These are phyloP conservation scores for Casaregolazyma lundiana DNA, from an alignment of 1,139 yeast genomes.

Conservation along the genomic window DNA sequence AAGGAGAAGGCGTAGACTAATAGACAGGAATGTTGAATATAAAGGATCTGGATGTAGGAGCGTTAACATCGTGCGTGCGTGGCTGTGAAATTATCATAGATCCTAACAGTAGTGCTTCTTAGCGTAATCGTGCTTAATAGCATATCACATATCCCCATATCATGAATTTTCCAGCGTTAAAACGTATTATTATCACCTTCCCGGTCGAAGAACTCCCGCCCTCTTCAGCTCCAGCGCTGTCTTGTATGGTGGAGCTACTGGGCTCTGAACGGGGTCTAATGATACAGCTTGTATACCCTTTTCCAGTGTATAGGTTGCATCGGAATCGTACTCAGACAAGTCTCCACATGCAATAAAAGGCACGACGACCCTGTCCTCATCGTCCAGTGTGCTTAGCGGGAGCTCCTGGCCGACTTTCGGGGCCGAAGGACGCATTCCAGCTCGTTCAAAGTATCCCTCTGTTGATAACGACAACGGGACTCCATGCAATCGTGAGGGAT, in stretches of 20 bases:
- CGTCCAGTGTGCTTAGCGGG: constrained; percentile 29
- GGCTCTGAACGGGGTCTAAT: constrained; percentile 87
- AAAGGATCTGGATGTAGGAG: neutral
- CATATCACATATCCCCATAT: no score
- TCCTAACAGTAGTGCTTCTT: no score
- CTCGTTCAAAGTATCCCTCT: constrained; percentile 66
- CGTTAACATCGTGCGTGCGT: no score
- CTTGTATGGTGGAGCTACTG: constrained; percentile 96
- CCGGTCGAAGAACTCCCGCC: constrained; percentile 48
- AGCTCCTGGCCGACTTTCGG: constrained; percentile 3
- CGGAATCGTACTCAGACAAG: constrained; percentile 79
- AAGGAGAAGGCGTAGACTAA: neutral
- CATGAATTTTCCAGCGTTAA: no score
- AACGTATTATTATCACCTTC: neutral
- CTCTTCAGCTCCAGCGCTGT: constrained; percentile 84
- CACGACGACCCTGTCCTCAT: constrained; percentile 69
- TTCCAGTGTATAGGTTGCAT: constrained; percentile 82
- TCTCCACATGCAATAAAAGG: constrained; percentile 95
- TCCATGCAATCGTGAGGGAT: constrained; percentile 74
- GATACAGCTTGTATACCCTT: constrained; percentile 37
- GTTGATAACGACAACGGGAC: constrained; percentile 62
- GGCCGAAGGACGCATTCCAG: constrained; percentile 29
- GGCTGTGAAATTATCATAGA: no score
- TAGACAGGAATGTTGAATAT: neutral
- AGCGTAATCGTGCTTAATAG: no score